A percentile compares a stretch with the other conserved stretches of the same genome.
Conservation (phyloP, 352 stramenopile genomes). For the Phytophthora boehmeriae region DNA sequence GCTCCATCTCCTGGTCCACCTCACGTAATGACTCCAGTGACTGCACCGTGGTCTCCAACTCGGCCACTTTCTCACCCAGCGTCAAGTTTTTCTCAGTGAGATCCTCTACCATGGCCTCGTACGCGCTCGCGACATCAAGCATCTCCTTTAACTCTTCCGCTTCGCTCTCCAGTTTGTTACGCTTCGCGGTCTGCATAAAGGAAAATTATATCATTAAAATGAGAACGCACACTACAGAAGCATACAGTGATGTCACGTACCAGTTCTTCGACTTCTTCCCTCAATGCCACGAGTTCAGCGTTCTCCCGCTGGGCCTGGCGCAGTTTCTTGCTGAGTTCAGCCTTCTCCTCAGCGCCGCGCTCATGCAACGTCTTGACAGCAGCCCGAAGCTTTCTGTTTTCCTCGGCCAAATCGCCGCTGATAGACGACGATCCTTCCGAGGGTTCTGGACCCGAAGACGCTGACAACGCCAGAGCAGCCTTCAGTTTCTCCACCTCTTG, state of each 20-base stretch:
- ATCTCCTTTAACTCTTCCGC: slow-evolving; percentile 88
- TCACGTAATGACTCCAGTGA: slow-evolving; percentile 84
- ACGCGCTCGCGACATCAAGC: slow-evolving; percentile 85
- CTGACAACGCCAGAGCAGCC: slow-evolving; percentile 54
- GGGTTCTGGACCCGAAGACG: slow-evolving; percentile 46
- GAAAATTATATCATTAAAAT: neutral
- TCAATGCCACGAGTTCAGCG: slow-evolving; percentile 61
- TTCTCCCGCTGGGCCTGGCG: slow-evolving; percentile 77
- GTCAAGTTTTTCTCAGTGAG: slow-evolving; percentile 89
- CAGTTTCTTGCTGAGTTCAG: slow-evolving; percentile 81
- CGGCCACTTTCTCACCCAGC: slow-evolving; percentile 80
- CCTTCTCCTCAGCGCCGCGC: slow-evolving; percentile 78
- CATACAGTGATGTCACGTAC: slow-evolving; percentile 31
- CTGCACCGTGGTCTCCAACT: slow-evolving; percentile 71
- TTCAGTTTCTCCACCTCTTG: slow-evolving; percentile 82
- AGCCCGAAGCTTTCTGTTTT: slow-evolving; percentile 85
- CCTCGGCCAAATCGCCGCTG: slow-evolving; percentile 60
- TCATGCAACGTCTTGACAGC: slow-evolving; percentile 87
- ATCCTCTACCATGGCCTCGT: slow-evolving; percentile 90
- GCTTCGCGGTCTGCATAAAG: slow-evolving; percentile 52
- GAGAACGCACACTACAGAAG: neutral
- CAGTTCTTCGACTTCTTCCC: slow-evolving; percentile 77
- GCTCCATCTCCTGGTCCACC: slow-evolving; percentile 89
- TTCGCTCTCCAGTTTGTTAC: slow-evolving; percentile 59
- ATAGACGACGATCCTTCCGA: slow-evolving; percentile 27